Conservation (phyloP, 192 early-diverging fungal species). For the Borealophlyctis nickersoniae region DNA sequence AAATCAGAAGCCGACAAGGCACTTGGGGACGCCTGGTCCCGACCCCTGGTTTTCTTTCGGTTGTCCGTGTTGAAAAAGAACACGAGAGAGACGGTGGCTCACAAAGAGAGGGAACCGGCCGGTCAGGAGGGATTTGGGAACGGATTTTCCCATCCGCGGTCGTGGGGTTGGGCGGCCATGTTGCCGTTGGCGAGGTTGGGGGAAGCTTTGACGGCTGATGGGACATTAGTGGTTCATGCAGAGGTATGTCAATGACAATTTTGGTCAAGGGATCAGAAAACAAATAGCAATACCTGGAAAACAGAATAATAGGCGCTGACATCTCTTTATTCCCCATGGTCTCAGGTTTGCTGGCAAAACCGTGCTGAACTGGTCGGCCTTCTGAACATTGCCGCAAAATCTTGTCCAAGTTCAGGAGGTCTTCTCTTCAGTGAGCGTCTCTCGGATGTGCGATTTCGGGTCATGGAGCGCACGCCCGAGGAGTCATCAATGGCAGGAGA, state of each 20-base stretch:
- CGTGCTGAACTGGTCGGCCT: slow-evolving; percentile 27
- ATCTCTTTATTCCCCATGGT: background rate
- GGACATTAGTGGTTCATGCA: slow-evolving; percentile 25
- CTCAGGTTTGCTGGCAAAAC: slow-evolving; percentile 18
- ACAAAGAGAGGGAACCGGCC: slow-evolving; percentile 29
- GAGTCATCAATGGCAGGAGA: too few relatives aligned
- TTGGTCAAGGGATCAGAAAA: too few relatives aligned
- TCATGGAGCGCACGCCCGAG: slow-evolving; percentile 1
- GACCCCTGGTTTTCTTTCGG: slow-evolving; percentile 24
- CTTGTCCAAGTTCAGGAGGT: slow-evolving; percentile 15
- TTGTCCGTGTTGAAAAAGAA: slow-evolving; percentile 28
- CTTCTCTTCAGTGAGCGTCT: slow-evolving; percentile 27
- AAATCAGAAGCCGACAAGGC: slow-evolving; percentile 25
- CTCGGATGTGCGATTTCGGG: slow-evolving; percentile 30
- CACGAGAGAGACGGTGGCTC: slow-evolving; percentile 12
- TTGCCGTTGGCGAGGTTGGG: slow-evolving; percentile 20
- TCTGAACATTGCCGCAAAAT: slow-evolving; percentile 8
- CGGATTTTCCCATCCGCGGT: slow-evolving; percentile 30
- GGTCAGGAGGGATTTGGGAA: slow-evolving; percentile 29
- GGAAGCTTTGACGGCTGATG: slow-evolving; percentile 28
- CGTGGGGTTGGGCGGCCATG: slow-evolving; percentile 37
- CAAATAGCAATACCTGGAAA: too few relatives aligned
- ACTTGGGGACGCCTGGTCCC: slow-evolving; percentile 23
- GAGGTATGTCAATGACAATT: slow-evolving; percentile 17
- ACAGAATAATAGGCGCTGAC: background rate